A percentile compares a stretch with the other conserved stretches of the same genome.
Conservation (phyloP, 805 yeast species). For the Debaryomyces hansenii region DNA sequence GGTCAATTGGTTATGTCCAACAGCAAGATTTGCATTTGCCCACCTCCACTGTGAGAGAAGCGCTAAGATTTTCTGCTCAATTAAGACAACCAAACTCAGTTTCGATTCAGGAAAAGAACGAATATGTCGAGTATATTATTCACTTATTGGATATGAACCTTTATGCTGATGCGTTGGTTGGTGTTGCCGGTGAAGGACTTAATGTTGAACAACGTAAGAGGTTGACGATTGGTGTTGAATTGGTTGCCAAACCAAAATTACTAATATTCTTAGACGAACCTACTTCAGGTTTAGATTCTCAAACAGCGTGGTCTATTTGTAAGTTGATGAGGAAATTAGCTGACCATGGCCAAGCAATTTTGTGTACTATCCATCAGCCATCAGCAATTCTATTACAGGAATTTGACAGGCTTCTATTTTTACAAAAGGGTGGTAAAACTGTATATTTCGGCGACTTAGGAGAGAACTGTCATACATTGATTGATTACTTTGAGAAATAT, state of each 20-base stretch:
- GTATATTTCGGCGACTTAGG: conserved; percentile 16
- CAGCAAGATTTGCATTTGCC: no score
- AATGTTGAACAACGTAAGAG: conserved; percentile 43
- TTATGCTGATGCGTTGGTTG: conserved; percentile 79
- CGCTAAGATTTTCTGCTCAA: conserved; percentile 68
- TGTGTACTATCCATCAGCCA: conserved; percentile 55
- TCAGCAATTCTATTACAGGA: conserved; percentile 43
- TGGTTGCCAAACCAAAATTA: conserved; percentile 40
- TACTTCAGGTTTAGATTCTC: no score
- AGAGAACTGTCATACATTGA: no score
- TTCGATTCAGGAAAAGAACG: conserved; percentile 58
- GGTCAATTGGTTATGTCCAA: conserved; percentile 20
- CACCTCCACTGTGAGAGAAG: conserved; percentile 71
- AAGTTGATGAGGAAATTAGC: conserved; percentile 40
- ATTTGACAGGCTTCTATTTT: conserved; percentile 22
- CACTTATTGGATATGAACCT: conserved; percentile 64
- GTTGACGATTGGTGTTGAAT: conserved; percentile 42
- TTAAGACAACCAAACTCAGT: conserved; percentile 66
- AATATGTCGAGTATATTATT: conserved; percentile 69
- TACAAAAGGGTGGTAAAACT: conserved; percentile 20
- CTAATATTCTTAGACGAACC: conserved; percentile 40
- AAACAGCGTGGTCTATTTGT: conserved; percentile 45
- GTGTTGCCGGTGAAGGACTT: conserved; percentile 67
- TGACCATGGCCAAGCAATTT: conserved; percentile 40
- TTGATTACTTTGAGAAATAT: no score